Evolutionary conservation across 441 rosid genomes (phyloP), one percentile per base, ranked within the genome.

Genomic region (Bocquillonia castaneifolia): DNA sequence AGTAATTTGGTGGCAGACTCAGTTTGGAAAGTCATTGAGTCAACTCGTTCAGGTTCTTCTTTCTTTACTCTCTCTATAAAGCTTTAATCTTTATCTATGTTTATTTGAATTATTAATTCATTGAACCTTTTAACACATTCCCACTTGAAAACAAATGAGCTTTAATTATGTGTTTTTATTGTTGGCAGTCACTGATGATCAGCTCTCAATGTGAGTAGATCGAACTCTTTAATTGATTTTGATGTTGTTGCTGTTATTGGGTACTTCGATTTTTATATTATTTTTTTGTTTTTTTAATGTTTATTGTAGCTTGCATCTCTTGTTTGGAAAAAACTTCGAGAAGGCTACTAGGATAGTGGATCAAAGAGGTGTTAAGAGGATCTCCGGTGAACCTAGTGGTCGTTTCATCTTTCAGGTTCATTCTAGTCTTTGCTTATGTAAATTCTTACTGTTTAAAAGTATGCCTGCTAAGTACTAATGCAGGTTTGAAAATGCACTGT

Each of bases 321-420:
- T 90, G 82, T 92, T 86, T 77, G 96, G 97, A 67, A 90, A 89
- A 78, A 93, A 87, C 77, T 69, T 93, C 36, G 96, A 90, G 81
- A 81, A 80, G 69, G 97, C 93, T 0, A 84, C 92, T 9, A 77
- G 86, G 78, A 87, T 88, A 39, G 79, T 87, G 26, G 95, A 90
- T 74, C 92, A 90, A 48, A 74, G 81, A 32, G 88, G 93, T 31
- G 93, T 92, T 31, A 90, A 85, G 81, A 79, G 80, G 71, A 83
- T 93, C 78, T 78, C 84, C 25, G 86, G 95, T n/a, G 74, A 81
- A 48, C 93, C 97, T 4, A 85, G 93, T 39, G 90, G 89, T 13
- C 88, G 96, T 26, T 87, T 75, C 65, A 79, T 92, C 78, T 88
- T 88, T 77, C 92, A 88, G 96, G 98, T 85, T 70, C 25, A 10